Evolutionary conservation across 768 basidiomycete genomes (phyloP).

Genomic region (Clitopilus passeckerianus): DNA sequence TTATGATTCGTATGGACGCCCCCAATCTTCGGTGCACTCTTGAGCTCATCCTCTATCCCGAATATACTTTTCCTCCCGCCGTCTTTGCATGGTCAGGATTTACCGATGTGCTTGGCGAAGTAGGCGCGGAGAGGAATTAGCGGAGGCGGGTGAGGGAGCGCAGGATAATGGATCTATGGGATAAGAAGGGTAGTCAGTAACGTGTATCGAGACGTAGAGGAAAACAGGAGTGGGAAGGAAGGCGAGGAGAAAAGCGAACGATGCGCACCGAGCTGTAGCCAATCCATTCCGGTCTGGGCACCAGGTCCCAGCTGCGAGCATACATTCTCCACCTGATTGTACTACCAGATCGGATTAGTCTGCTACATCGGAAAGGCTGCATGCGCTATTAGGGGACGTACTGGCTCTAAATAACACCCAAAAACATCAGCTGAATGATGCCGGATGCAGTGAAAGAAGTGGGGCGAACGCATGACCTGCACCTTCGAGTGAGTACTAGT

Average conservation of each 20-base stretch:
- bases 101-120: conserved; percentile 78
- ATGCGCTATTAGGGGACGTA: not conserved
- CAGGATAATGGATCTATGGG: conserved; percentile 55
- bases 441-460: not conserved
- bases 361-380: too few relatives aligned
- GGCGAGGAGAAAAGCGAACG: conserved; percentile 2
- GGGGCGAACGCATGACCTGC: conserved; percentile 55
- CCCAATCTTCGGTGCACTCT: conserved; percentile 72
- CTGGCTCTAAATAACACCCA: not conserved
- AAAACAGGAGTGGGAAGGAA: not conserved
- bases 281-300: conserved; percentile 78
- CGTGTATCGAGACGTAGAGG: too few relatives aligned
- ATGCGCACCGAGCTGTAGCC: conserved; percentile 59
- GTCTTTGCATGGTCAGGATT: conserved; percentile 54
- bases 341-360: conserved; percentile 37
- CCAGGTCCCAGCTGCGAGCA: conserved; percentile 81
- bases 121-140: conserved; percentile 55
- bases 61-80: conserved; percentile 75
- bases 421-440: not conserved
- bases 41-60: conserved; percentile 83
- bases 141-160: conserved; percentile 61
- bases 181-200: not conserved
- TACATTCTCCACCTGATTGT: conserved; percentile 57
- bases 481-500: not conserved
- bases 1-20: conserved; percentile 82